These are phyloP conservation scores for Colletotrichum acutatum DNA, from an alignment of 2,329 filamentous ascomycete genomes.

Conservation along the genomic window DNA sequence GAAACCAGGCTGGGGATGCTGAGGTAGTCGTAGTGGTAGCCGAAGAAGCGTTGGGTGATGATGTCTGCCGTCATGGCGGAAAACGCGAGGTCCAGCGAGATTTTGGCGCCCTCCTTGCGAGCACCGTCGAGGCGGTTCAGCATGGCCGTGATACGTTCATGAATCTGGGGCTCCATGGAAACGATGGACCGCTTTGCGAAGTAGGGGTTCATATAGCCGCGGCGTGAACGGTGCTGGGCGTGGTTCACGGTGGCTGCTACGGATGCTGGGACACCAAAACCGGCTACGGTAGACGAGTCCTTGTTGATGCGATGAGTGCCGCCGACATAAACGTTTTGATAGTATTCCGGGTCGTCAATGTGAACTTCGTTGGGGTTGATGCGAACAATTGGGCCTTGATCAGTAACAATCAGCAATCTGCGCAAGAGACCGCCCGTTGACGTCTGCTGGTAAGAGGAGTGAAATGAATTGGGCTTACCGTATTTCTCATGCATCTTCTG, in stretches of 20 bases:
- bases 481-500: constrained; percentile 44
- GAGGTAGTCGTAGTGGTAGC: constrained; percentile 35
- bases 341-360: constrained; percentile 41
- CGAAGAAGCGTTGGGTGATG: constrained; percentile 35
- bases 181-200: constrained; percentile 40
- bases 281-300: constrained; percentile 8
- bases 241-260: constrained; percentile 32
- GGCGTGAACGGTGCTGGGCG: constrained; percentile 35
- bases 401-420: constrained; percentile 43
- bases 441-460: no score
- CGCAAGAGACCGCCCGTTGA: not conserved
- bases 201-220: constrained; percentile 37
- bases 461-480: constrained; percentile 32
- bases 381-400: constrained; percentile 39
- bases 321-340: constrained; percentile 40
- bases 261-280: constrained; percentile 25
- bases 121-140: constrained; percentile 17
- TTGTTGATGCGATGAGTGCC: constrained; percentile 31
- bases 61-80: constrained; percentile 38
- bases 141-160: constrained; percentile 33
- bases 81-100: constrained; percentile 35
- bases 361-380: constrained; percentile 44
- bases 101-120: not conserved
- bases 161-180: constrained; percentile 35
- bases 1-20: constrained; percentile 6